These are phyloP conservation scores for Kandelia obovata DNA, from an alignment of 345 rosid species.

Conservation along the genomic window DNA sequence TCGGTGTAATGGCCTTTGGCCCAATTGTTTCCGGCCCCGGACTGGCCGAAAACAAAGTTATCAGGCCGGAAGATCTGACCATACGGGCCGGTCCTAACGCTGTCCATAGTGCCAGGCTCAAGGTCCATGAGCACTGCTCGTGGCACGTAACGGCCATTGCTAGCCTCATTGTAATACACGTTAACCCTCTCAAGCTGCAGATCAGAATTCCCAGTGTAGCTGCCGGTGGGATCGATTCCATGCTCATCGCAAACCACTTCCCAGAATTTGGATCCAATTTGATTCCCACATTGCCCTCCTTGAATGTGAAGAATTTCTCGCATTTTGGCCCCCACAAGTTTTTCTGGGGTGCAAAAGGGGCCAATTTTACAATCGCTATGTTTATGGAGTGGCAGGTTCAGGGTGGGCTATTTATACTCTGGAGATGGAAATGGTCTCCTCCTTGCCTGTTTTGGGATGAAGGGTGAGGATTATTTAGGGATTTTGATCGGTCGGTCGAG, in stretches of 20 bases:
- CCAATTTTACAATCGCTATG: no score
- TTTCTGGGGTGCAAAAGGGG: background rate
- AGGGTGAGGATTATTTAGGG: no score
- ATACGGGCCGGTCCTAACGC: conserved; percentile 22
- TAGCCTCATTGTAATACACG: conserved; percentile 35
- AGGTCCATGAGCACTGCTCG: conserved; percentile 41
- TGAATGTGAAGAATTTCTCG: conserved; percentile 42
- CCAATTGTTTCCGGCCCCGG: conserved; percentile 37
- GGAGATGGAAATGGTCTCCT: background rate
- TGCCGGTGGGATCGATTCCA: conserved; percentile 32
- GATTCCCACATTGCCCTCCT: conserved; percentile 42
- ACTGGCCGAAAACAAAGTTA: conserved; percentile 34
- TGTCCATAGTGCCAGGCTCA: conserved; percentile 40
- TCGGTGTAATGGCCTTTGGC: conserved; percentile 38
- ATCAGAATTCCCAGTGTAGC: conserved; percentile 13
- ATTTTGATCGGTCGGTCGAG: conserved; percentile 17
- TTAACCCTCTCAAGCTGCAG: conserved; percentile 30
- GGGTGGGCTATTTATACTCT: conserved; percentile 7
- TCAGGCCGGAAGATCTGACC: conserved; percentile 27
- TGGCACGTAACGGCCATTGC: conserved; percentile 24
- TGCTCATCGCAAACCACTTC: conserved; percentile 39
- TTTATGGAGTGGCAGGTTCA: background rate
- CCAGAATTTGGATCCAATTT: conserved; percentile 38
- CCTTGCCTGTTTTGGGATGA: no score
- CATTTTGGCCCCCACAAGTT: conserved; percentile 15